These are phyloP conservation scores for Vanrija sp. DNA, from an alignment of 1,284 basidiomycete species.

Conservation along the genomic window DNA sequence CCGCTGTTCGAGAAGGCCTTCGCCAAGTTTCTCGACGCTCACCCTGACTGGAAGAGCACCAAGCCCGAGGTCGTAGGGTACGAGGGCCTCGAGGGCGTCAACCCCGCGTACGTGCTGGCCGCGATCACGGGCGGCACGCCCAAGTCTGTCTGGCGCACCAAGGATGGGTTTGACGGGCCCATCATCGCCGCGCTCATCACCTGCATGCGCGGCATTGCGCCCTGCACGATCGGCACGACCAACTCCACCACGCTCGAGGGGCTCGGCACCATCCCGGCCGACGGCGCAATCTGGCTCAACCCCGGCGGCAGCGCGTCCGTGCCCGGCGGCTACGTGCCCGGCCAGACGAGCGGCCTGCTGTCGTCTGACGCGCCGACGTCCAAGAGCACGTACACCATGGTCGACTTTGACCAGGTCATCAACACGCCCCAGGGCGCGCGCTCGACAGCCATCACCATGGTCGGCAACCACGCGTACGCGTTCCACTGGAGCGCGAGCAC, in stretches of 20 bases:
- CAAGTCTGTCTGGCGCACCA: conserved; percentile 1
- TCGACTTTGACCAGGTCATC: conserved; percentile 19
- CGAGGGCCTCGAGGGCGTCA: conserved; percentile 9
- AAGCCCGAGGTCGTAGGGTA: conserved; percentile 5
- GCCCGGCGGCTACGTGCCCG: background rate
- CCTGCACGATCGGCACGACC: conserved; percentile 14
- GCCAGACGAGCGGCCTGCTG: conserved; percentile 6
- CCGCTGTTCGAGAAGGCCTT: conserved; percentile 24
- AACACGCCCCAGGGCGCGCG: conserved; percentile 2
- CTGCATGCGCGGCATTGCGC: conserved; percentile 14
- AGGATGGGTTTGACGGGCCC: conserved; percentile 3
- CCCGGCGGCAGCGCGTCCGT: conserved; percentile 2
- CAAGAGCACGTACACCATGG: conserved; percentile 9
- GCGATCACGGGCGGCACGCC: conserved; percentile 18
- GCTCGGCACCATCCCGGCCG: conserved; percentile 7
- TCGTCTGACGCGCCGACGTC: conserved; percentile 7
- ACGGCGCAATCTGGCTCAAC: conserved; percentile 12
- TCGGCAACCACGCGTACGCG: conserved; percentile 17
- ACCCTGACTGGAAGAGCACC: conserved; percentile 6
- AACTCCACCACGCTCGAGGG: conserved; percentile 8
- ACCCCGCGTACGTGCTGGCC: conserved; percentile 12
- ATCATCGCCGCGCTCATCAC: conserved; percentile 10
- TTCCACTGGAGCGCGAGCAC: conserved; percentile 9
- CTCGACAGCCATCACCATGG: conserved; percentile 10
- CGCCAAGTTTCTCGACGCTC: conserved; percentile 20